These are phyloP conservation scores for Zelopaecilomyces penicillatus DNA, from an alignment of 2,329 filamentous ascomycete species.

Conservation along the genomic window DNA sequence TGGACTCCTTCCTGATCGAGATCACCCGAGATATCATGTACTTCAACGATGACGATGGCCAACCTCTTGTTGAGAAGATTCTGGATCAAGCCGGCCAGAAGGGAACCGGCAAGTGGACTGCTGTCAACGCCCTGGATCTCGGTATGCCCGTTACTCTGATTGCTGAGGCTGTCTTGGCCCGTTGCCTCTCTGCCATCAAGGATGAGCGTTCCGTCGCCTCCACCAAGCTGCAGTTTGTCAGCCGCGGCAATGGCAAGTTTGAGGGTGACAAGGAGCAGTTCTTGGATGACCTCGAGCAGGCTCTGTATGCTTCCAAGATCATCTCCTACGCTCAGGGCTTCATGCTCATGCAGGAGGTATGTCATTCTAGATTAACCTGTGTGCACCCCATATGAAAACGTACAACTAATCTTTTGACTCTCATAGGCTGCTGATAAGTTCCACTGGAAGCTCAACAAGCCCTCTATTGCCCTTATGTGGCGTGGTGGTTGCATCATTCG, in stretches of 20 bases:
- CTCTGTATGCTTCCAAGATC: slow-evolving; percentile 98
- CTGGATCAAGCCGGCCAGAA: slow-evolving; percentile 98
- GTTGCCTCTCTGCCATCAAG: slow-evolving; percentile 93
- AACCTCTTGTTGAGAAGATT: slow-evolving; percentile 94
- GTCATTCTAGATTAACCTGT: slow-evolving; percentile 19
- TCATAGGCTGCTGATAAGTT: slow-evolving; percentile 85
- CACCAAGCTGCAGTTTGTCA: slow-evolving; percentile 62
- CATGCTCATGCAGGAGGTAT: slow-evolving; percentile 98
- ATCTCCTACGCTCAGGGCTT: slow-evolving; percentile 99
- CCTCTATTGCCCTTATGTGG: slow-evolving; percentile 99
- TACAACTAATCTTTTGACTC: background rate
- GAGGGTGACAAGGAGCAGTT: slow-evolving; percentile 87
- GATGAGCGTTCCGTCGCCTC: slow-evolving; percentile 80
- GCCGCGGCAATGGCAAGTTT: slow-evolving; percentile 65
- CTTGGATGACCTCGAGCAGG: slow-evolving; percentile 96
- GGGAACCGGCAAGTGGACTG: slow-evolving; percentile 99
- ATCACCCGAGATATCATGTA: slow-evolving; percentile 98
- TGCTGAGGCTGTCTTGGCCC: slow-evolving; percentile 90
- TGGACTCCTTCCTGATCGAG: slow-evolving; percentile 98
- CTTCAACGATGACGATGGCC: slow-evolving; percentile 92
- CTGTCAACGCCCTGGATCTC: slow-evolving; percentile 96
- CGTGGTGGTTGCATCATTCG: slow-evolving; percentile 99
- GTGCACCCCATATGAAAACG: background rate
- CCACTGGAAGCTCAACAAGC: slow-evolving; percentile 99
- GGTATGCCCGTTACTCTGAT: slow-evolving; percentile 98